These are phyloP conservation scores for Trichosporon asahii DNA, from an alignment of 1,284 basidiomycete genomes.

Conservation along the genomic window DNA sequence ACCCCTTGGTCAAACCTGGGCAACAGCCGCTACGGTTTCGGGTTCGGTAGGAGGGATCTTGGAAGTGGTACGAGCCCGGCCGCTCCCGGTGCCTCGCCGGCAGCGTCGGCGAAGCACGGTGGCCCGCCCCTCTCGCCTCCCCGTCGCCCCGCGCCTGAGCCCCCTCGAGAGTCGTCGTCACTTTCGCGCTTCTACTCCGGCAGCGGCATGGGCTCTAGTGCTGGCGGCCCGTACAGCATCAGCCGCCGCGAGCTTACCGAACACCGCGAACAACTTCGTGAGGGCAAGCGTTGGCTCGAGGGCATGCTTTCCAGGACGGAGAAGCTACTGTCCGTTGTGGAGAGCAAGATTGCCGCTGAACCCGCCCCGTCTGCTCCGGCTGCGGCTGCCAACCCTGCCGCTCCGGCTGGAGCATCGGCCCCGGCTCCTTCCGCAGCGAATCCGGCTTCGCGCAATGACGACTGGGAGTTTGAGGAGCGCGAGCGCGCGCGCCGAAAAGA, in stretches of 20 bases:
- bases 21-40: conserved; percentile 31
- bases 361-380: neutral
- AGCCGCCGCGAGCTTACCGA: conserved; percentile 46
- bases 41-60: conserved; percentile 34
- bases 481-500: conserved; percentile 40
- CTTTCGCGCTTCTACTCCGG: conserved; percentile 20
- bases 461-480: conserved; percentile 48
- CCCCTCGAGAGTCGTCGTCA: conserved; percentile 24
- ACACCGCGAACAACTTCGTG: conserved; percentile 50
- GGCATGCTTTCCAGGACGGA: conserved; percentile 49
- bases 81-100: neutral
- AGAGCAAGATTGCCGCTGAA: conserved; percentile 36
- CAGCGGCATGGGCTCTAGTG: conserved; percentile 6
- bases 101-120: conserved; percentile 23
- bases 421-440: neutral
- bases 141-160: conserved; percentile 36
- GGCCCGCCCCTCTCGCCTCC: conserved; percentile 26
- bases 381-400: conserved; percentile 5
- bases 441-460: conserved; percentile 16
- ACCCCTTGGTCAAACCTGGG: conserved; percentile 35
- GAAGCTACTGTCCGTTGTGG: conserved; percentile 45
- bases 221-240: conserved; percentile 36
- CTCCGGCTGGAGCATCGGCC: conserved; percentile 9
- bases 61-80: conserved; percentile 16
- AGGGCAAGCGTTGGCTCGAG: conserved; percentile 51